Percentiles rank a stretch among this genome's conserved stretches.
These are phyloP conservation scores for Sesbania bispinosa DNA, from an alignment of 306 rosid genomes.

Conservation along the genomic window DNA sequence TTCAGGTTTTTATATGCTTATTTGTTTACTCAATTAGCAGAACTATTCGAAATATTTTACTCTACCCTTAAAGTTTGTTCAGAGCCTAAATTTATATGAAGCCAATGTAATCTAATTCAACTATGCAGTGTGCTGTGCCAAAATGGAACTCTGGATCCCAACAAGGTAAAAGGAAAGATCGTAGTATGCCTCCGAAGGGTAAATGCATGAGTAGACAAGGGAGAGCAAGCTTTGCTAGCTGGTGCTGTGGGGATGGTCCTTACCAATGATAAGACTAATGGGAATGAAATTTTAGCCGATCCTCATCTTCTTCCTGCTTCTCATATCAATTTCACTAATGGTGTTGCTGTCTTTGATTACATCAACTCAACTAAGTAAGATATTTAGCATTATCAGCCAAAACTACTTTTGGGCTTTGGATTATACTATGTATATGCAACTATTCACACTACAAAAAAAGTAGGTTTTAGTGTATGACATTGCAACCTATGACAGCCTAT, in stretches of 20 bases:
- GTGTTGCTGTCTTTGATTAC: slow-evolving; percentile 43
- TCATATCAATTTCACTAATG: slow-evolving; percentile 62
- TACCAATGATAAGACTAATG: slow-evolving; percentile 48
- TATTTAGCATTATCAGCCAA: neutral
- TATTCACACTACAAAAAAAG: too few species aligned
- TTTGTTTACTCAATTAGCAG: too few species aligned
- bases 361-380: slow-evolving; percentile 71
- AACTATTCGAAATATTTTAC: too few species aligned
- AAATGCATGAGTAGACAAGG: slow-evolving; percentile 85
- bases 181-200: slow-evolving; percentile 75
- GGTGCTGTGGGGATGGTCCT: slow-evolving; percentile 93
- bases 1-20: too few species aligned
- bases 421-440: too few species aligned
- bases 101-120: neutral
- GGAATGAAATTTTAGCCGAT: slow-evolving; percentile 78
- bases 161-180: slow-evolving; percentile 79
- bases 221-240: slow-evolving; percentile 67
- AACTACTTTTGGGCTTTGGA: neutral
- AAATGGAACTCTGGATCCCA: slow-evolving; percentile 70
- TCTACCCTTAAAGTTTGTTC: too few species aligned
- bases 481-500: too few species aligned
- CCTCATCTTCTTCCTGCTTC: slow-evolving; percentile 89
- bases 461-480: too few species aligned
- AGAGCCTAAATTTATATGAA: neutral
- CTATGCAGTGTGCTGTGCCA: slow-evolving; percentile 66